A percentile compares a stretch with the other conserved stretches of the same genome.
phyloP scores from a whole-genome alignment of 1,284 basidiomycete species.

The Ganoderma boninense region DNA sequence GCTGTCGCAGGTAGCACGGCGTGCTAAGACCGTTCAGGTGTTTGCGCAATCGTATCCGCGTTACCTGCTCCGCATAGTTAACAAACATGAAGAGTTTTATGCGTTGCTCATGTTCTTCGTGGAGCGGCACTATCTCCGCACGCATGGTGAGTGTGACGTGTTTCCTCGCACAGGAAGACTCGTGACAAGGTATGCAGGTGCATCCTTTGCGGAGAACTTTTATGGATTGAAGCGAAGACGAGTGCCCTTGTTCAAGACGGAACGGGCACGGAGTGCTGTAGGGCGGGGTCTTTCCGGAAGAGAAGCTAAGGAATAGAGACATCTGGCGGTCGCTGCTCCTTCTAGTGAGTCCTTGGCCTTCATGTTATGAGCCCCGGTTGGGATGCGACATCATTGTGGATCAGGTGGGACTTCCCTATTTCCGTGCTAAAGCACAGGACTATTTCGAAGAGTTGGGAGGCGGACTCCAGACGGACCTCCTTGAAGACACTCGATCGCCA shows the following conservation, averaged over 20 bases:
- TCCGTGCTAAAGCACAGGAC: conserved; percentile 89
- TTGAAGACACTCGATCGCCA: conserved; percentile 63
- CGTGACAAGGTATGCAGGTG: conserved; percentile 55
- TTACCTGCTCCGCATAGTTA: conserved; percentile 91
- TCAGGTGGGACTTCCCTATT: conserved; percentile 90
- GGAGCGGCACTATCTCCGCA: conserved; percentile 90
- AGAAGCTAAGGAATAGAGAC: conserved; percentile 69
- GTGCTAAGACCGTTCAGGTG: conserved; percentile 60
- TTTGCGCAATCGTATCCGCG: conserved; percentile 96
- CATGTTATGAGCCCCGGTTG: background rate
- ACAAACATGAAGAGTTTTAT: conserved; percentile 97
- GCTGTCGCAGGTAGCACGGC: background rate
- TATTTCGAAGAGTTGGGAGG: conserved; percentile 93
- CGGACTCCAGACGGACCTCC: conserved; percentile 71
- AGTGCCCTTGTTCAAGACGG: conserved; percentile 73
- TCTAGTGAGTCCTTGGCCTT: conserved; percentile 60
- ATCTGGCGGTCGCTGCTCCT: conserved; percentile 80
- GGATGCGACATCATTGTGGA: background rate
- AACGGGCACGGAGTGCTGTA: conserved; percentile 71
- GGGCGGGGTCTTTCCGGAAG: conserved; percentile 70
- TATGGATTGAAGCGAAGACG: conserved; percentile 88
- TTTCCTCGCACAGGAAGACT: background rate
- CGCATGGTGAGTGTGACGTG: conserved; percentile 66
- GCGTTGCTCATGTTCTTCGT: conserved; percentile 88
- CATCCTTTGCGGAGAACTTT: conserved; percentile 93